These are phyloP conservation scores for Kurtzmaniella quercitrusa DNA, from an alignment of 1,139 yeast genomes.

Conservation along the genomic window DNA sequence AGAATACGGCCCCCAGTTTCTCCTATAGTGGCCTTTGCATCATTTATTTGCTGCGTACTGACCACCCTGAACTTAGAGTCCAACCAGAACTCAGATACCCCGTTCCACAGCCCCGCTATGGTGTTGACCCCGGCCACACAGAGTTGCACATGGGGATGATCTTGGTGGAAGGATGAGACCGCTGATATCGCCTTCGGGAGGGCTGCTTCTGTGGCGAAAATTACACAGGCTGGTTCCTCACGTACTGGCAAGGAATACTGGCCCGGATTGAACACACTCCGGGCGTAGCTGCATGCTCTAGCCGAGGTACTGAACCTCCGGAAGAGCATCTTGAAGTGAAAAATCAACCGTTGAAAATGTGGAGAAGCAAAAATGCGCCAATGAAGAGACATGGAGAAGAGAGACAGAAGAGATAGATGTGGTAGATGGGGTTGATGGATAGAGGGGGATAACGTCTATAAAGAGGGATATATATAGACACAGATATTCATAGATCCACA, in stretches of 20 bases:
- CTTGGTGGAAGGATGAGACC: constrained; percentile 25
- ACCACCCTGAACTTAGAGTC: constrained; percentile 15
- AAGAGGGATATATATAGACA: no score
- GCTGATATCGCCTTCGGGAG: constrained; percentile 30
- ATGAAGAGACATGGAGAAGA: no score
- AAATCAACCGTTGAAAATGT: no score
- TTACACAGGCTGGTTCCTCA: constrained; percentile 9
- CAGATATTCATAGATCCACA: no score
- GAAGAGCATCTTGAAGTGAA: not conserved
- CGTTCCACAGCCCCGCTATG: constrained; percentile 34
- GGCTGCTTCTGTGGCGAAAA: constrained; percentile 43
- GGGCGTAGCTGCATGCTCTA: not conserved
- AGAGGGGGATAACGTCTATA: no score
- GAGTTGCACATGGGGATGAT: constrained; percentile 30
- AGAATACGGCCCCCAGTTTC: constrained; percentile 31
- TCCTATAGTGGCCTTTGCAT: constrained; percentile 14
- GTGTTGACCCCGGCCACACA: constrained; percentile 50
- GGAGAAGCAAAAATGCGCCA: not conserved
- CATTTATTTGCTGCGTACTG: not conserved
- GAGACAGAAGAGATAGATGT: not conserved
- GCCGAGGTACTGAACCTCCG: constrained; percentile 2
- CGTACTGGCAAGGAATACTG: not conserved
- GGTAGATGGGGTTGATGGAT: not conserved
- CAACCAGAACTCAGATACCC: constrained; percentile 48
- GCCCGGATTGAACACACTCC: constrained; percentile 1